Percentiles rank a stretch among this genome's conserved stretches.
Conservation (phyloP, 371 early-diverging fungal genomes). For the Mucor circinelloides region DNA sequence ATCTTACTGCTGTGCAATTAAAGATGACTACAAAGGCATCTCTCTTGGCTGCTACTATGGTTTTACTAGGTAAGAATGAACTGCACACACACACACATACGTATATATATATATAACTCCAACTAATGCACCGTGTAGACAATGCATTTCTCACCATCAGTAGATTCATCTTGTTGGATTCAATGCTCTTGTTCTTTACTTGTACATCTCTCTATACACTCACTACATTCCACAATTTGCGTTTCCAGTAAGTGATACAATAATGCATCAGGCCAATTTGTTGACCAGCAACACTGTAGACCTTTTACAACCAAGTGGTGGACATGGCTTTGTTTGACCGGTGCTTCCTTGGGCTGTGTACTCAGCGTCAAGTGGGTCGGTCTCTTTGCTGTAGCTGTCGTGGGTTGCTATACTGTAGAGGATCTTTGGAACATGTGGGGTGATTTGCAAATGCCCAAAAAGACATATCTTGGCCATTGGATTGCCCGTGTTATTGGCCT, state of each 20-base stretch:
- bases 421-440: constrained; percentile 95
- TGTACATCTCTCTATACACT: constrained; percentile 81
- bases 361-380: constrained; percentile 99
- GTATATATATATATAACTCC: not conserved
- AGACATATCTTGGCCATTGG: constrained; percentile 78
- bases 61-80: constrained; percentile 70
- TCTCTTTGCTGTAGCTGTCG: constrained; percentile 91
- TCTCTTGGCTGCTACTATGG: constrained; percentile 76
- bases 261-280: not conserved
- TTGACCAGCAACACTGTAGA: constrained; percentile 29
- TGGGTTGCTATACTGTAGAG: constrained; percentile 94
- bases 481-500: constrained; percentile 77
- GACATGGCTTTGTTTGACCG: constrained; percentile 87
- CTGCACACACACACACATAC: too few relatives aligned
- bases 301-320: constrained; percentile 89
- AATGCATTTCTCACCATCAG: constrained; percentile 88
- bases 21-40: constrained; percentile 66
- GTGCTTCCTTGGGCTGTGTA: constrained; percentile 90
- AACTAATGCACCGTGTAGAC: constrained; percentile 52
- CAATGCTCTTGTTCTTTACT: constrained; percentile 96
- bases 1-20: constrained; percentile 85
- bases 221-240: constrained; percentile 74
- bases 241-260: constrained; percentile 54
- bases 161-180: constrained; percentile 97
- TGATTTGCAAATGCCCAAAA: constrained; percentile 76